Evolutionary conservation across 345 rosid genomes (phyloP).

Genomic region (Draba incana): DNA sequence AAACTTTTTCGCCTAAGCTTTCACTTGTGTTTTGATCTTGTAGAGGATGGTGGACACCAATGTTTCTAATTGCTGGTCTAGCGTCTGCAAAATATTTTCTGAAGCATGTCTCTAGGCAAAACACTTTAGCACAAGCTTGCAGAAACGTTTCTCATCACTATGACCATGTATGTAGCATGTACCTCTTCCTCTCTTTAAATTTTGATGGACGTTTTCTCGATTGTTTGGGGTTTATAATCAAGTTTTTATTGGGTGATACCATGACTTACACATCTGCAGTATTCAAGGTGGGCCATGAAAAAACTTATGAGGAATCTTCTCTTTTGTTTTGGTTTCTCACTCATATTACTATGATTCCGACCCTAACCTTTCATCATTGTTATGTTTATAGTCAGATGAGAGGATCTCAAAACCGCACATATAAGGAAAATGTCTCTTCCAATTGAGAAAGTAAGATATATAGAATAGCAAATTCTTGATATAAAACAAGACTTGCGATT

Average conservation of each 20-base stretch:
- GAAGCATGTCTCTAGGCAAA: constrained; percentile 72
- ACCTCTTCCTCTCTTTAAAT: not conserved
- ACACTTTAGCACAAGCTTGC: constrained; percentile 91
- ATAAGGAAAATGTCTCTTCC: constrained; percentile 70
- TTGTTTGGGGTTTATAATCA: not conserved
- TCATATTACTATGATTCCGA: constrained; percentile 12
- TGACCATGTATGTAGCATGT: constrained; percentile 63
- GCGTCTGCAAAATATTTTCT: constrained; percentile 79
- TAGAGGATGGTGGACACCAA: constrained; percentile 99
- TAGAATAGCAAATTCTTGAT: constrained; percentile 6
- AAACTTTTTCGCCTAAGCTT: not conserved
- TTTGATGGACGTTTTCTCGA: not conserved
- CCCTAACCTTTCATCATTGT: not conserved
- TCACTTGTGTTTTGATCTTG: not conserved
- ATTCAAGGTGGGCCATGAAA: constrained; percentile 59
- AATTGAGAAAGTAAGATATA: constrained; percentile 63
- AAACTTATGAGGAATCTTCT: too few species aligned
- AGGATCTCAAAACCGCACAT: constrained; percentile 74
- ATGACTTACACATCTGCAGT: constrained; percentile 88
- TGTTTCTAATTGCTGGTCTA: constrained; percentile 68
- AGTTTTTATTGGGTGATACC: constrained; percentile 72
- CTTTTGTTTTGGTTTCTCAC: not conserved
- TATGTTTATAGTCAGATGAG: constrained; percentile 55
- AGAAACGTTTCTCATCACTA: constrained; percentile 88
- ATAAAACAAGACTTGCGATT: not conserved